Base-by-base conservation (phyloP, 257 asterid genomes). In the Solanum peruvianum region DNA sequence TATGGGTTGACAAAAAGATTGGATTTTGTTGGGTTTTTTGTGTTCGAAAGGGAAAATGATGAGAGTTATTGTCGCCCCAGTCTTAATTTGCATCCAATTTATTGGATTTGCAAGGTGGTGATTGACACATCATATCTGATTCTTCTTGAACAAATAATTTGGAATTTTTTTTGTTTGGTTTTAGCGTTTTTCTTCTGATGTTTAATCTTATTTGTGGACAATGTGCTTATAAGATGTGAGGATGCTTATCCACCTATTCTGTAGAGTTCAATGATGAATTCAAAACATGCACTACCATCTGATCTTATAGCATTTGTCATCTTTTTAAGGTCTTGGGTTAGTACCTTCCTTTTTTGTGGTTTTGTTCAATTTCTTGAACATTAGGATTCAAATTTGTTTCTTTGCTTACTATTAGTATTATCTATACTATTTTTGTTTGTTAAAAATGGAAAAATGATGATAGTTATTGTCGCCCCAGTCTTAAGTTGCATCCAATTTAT, bases 201-300 rank as follows among this genome's bases (percentile, higher is more conserved):
- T 11, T 85, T 6, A 2, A 67, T 27, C 7, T 5, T 84, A 11
- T 64, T 64, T 60, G 37, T 8, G 64, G 25, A 78, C 3, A n/a
- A 10, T 20, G 18, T 42, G 82, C 16, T 7, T 37, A 67, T 78
- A 35, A 67, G 87, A 25, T 12, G 87, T 67, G 94, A 92, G 88
- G 95, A 94, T 91, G 47, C 31, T 49, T 87, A 89, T 85, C 96
- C 95, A 91, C 81, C 86, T 89, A 64, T 69, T 90, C 97, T 94
- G 97, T 76, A 85, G 37, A 88, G 39, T 87, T 93, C 88, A 91
- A 91, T 94, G 95, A 95, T 95, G 95, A 94, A 85, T 84, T 31
- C 85, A 35, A 9, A 87, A 83, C 96, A 95, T 94, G 95, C 98
- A 93, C 96, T 92, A 94, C 98, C 98, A 95, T 94, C 98, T 95